Evolutionary conservation across 352 stramenopile genomes (phyloP), one percentile per base, ranked within the genome.

Genomic region (Elongisporangium prolatum): DNA sequence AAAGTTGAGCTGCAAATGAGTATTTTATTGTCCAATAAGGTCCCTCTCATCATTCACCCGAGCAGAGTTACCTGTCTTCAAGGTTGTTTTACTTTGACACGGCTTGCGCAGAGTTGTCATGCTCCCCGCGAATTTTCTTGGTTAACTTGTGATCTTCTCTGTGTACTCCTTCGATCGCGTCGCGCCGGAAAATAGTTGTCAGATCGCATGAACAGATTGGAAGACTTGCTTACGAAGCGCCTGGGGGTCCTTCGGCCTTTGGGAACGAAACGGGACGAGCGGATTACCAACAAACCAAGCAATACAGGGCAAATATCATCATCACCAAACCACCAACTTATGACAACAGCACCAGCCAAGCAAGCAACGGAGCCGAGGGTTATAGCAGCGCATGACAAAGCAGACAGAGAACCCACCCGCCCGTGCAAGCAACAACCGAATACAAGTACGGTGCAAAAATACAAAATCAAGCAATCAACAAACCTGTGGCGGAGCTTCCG

Each of bases 171-270:
- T 40, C 28, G 28, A 40, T 40, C 28, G 28, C 8, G 14, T 40
- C 28, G 28, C 8, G 28, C 28, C 28, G 28, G 8, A 40, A 40
- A 40, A 13, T 14, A 40, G 28, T 40, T 13, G 28, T 40, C 28
- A 40, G 28, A 40, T 40, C 28, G 28, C 28, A 40, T 40, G 28
- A 9, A 40, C 28, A 44, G 44, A 47, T 56, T 47, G 60, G 18
- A 22, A 51, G 25, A 22, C 17, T 53, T 38, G 16, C 48, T 69
- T 87, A 87, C 56, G 77, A 76, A 38, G 70, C 70, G 59, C 77
- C 77, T 66, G 80, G 80, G n/a, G 75, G 80, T 68, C 69, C 77
- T 79, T 86, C 61, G 61, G 68, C 74, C 80, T 89, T 81, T 65
- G 59, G 61, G 52, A 64, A 40, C 57, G 60, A 55, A 52, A 62